Evolutionary conservation across 805 yeast genomes (phyloP).

Genomic region (Candida pini): DNA sequence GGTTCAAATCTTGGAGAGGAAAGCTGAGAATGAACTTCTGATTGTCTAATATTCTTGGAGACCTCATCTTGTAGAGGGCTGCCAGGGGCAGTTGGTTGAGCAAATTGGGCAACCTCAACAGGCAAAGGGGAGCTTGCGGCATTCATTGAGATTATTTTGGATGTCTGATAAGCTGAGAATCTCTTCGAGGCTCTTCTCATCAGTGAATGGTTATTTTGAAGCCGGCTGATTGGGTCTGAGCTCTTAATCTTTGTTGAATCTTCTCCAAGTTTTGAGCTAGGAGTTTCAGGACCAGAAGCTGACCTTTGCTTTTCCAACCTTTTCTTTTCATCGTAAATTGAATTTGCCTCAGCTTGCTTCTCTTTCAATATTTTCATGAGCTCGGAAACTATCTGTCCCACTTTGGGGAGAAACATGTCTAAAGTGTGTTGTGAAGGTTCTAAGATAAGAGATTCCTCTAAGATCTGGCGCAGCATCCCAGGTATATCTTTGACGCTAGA

Average conservation of each 20-base stretch:
- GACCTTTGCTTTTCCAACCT: constrained; percentile 15
- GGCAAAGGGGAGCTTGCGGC: constrained; percentile 12
- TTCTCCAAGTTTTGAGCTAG: constrained; percentile 1
- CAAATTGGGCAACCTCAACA: constrained; percentile 1
- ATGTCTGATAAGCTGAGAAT: constrained; percentile 80
- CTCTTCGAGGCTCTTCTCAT: constrained; percentile 92
- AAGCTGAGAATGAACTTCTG: constrained; percentile 20
- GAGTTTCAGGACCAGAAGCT: constrained; percentile 22
- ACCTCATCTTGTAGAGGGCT: constrained; percentile 24
- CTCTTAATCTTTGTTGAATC: constrained; percentile 3
- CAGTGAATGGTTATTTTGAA: constrained; percentile 77
- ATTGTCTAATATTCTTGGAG: constrained; percentile 18
- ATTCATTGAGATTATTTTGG: constrained; percentile 26
- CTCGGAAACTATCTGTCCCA: constrained; percentile 79
- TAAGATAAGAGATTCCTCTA: constrained; percentile 83
- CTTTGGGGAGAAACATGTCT: constrained; percentile 75
- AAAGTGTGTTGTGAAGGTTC: constrained; percentile 78
- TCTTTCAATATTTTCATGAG: constrained; percentile 72
- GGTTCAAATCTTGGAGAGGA: constrained; percentile 6
- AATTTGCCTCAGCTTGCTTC: constrained; percentile 52
- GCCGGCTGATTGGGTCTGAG: constrained; percentile 61
- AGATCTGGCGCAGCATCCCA: constrained; percentile 62
- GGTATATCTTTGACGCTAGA: constrained; percentile 91
- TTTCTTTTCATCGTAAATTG: constrained; percentile 13
- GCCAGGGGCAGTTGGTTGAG: constrained; percentile 11